These are phyloP conservation scores for Jacaranda copaia DNA, from an alignment of 257 asterid species.

Conservation along the genomic window DNA sequence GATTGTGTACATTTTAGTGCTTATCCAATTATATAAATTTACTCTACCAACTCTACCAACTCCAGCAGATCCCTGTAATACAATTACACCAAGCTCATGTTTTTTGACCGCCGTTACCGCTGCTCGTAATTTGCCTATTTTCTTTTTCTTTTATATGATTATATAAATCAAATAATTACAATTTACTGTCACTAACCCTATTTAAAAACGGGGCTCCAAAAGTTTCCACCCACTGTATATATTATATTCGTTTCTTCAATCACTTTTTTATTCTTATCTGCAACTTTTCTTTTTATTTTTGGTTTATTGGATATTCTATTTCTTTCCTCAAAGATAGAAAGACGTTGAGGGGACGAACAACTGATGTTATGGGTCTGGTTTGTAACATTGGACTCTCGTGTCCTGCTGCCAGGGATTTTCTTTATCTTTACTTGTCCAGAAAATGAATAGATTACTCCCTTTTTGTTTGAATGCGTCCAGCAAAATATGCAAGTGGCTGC, in stretches of 20 bases:
- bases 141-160: not conserved
- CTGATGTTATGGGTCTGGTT: not conserved
- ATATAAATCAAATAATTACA: not conserved
- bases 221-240: not conserved
- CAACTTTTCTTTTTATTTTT: not conserved
- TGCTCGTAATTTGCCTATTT: not conserved
- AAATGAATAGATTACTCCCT: not conserved
- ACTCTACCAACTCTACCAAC: slow-evolving; percentile 27
- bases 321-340: not conserved
- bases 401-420: not conserved
- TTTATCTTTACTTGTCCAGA: not conserved
- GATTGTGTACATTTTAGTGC: slow-evolving; percentile 29
- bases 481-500: slow-evolving; percentile 9
- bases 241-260: not conserved
- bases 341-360: not conserved
- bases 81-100: slow-evolving; percentile 24
- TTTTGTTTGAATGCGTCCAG: slow-evolving; percentile 22
- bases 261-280: not conserved
- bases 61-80: slow-evolving; percentile 33
- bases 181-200: slow-evolving; percentile 40
- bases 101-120: slow-evolving; percentile 36
- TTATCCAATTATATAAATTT: slow-evolving; percentile 27
- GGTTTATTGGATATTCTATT: not conserved
- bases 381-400: not conserved
- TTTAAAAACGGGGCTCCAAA: slow-evolving; percentile 5